Evolutionary conservation across 2,329 filamentous ascomycete genomes (phyloP), one percentile per base, ranked within the genome.

Genomic region (Aspergillus terreus): DNA sequence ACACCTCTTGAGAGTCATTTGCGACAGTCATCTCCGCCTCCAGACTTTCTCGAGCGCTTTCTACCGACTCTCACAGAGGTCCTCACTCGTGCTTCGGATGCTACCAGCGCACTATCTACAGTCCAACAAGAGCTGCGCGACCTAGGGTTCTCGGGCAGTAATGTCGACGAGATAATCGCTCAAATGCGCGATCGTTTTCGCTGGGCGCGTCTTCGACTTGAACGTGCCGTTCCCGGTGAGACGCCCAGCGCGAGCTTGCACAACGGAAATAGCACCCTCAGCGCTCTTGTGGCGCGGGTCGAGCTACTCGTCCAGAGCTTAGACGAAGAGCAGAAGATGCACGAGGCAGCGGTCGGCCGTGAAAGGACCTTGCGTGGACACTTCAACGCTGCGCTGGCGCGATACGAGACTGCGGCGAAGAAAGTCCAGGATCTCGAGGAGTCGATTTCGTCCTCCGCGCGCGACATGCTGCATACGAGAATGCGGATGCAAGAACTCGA

Each of bases 401-500:
- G 70, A 17, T 66, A 71, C 30, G 70, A 76, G 46, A 62, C 65
- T 15, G 67, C 70, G 5, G 64, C 63, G 25, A 64, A 62, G 23
- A 71, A 71, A 47, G 67, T 73, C 41, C 58, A 59, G 11, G 65
- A 65, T 10, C 59, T 77, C 5, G 73, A 76, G 55, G 63, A 69
- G 10, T 63, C 65, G 1, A 66, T 72, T 32, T 67, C 73, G 33
- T 66, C 68, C n/a, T 71, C 73, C n/a, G 69, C 72, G 4, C 65
- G 71, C 19, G 73, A 77, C 48, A 72, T 77, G 66, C 63, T 76
- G 4, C 69, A 74, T 42, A 66, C 69, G n/a, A 63, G 74, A 41
- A 73, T 75, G 63, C 64, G 68, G 43, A 67, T 73, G 56, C 72
- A 74, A 53, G 66, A 68, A 9, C 61, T 76, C 27, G 75, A 76